Evolutionary conservation across 75 land plant species (phyloP).

Genomic region (Selaginella moellendorffii): DNA sequence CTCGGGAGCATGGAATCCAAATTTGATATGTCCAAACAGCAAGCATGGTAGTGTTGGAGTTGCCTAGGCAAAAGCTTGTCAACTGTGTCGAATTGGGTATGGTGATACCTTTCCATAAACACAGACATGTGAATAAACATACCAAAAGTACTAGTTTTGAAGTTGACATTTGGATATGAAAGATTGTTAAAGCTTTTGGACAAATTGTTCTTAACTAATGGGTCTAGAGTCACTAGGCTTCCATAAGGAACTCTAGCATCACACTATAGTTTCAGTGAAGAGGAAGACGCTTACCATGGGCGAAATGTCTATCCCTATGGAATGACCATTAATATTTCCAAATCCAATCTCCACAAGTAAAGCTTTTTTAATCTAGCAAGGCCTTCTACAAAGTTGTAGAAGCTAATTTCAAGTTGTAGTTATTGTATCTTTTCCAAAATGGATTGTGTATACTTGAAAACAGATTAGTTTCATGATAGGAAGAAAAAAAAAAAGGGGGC

Average conservation of each 20-base stretch:
- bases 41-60: conserved; percentile 26
- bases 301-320: conserved; percentile 18
- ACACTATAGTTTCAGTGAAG: conserved; percentile 8
- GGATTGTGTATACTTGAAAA: conserved; percentile 14
- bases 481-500: neutral
- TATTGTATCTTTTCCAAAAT: conserved; percentile 11
- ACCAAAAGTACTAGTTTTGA: conserved; percentile 25
- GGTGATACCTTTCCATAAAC: conserved; percentile 25
- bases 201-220: conserved; percentile 23
- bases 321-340: conserved; percentile 22
- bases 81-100: conserved; percentile 28
- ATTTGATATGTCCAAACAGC: conserved; percentile 27
- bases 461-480: conserved; percentile 10
- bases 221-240: conserved; percentile 16
- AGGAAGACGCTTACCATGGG: conserved; percentile 10
- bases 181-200: conserved; percentile 16
- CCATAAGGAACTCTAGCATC: conserved; percentile 24
- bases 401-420: no score
- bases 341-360: conserved; percentile 21
- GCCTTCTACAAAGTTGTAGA: no score
- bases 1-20: conserved; percentile 20
- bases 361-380: conserved; percentile 14
- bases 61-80: conserved; percentile 29
- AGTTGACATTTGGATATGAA: conserved; percentile 17
- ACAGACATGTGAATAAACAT: no score